Conservation (phyloP, 2,329 filamentous ascomycete species). For the Davidsoniella virescens region DNA sequence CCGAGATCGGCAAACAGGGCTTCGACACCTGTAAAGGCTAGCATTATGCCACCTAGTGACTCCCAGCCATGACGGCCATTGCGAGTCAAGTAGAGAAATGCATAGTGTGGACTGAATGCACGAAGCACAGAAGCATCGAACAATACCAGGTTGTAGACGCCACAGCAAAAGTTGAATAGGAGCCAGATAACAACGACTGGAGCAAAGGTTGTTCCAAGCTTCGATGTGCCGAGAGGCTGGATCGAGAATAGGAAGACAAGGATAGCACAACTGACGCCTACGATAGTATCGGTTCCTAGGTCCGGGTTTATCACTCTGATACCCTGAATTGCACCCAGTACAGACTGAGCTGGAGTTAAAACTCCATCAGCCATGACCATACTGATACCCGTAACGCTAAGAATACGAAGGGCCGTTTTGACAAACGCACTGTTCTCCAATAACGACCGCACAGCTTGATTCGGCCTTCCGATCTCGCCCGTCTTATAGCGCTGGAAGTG, state of each 20-base stretch:
- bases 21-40: constrained; percentile 66
- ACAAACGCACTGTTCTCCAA: constrained; percentile 40
- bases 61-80: constrained; percentile 46
- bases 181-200: constrained; percentile 55
- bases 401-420: constrained; percentile 38
- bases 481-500: constrained; percentile 43
- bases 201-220: constrained; percentile 43
- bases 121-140: constrained; percentile 38
- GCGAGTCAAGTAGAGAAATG: constrained; percentile 42
- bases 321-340: constrained; percentile 49
- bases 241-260: constrained; percentile 45
- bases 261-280: constrained; percentile 49
- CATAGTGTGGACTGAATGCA: constrained; percentile 42
- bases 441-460: constrained; percentile 34
- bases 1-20: constrained; percentile 65
- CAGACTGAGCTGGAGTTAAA: constrained; percentile 50
- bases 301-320: constrained; percentile 39
- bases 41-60: constrained; percentile 52
- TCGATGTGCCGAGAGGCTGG: constrained; percentile 48
- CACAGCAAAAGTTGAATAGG: constrained; percentile 42
- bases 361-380: constrained; percentile 53
- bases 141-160: constrained; percentile 43
- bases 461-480: constrained; percentile 35
- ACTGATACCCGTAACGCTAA: constrained; percentile 49
- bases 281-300: constrained; percentile 39